Evolutionary conservation across 2,329 filamentous ascomycete genomes (phyloP), one percentile per base, ranked within the genome.

Genomic region (Thielaviopsis ethacetica): DNA sequence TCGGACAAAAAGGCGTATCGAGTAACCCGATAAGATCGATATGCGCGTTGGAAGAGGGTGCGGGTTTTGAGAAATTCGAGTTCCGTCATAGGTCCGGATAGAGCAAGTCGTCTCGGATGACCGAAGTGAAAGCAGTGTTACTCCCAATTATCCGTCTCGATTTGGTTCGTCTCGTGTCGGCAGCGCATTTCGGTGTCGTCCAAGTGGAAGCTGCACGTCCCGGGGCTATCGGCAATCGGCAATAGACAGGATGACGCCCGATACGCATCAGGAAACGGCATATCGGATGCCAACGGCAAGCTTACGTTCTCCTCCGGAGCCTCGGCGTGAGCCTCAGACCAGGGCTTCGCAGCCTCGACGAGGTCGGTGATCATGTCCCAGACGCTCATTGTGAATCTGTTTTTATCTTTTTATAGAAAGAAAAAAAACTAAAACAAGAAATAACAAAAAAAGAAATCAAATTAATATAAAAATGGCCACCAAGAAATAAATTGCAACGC

Each of bases 291-390:
- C 5, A 27, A 4, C 21, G 44, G 44, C 44, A n/a, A 49, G 56
- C 60, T 63, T 76, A 77, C 70, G 77, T 77, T 72, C 75, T 80
- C 75, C 81, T 82, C 75, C 76, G 82, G 75, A 77, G 81, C 81
- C 73, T 85, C 82, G 65, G 82, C 82, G 71, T 84, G 78, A 65
- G 76, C 81, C 65, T 77, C 77, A 70, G 74, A 75, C 82, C 82
- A 85, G 69, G 82, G 82, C 73, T 77, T 75, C 65, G 78, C 81
- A 63, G 81, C 81, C 73, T 83, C 80, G 68, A 83, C 73, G 69
- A 85, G 73, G 69, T 84, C 82, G 68, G 75, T 76, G 67, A 83
- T 76, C 65, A 77, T 73, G 71, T 84, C 80, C 79, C 81, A 84
- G 74, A 84, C 76, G 75, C 80, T 81, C 82, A 85, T 85, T 71